Base-by-base conservation (phyloP, 1,284 basidiomycete species). In the Ceratobasidium sp. region DNA sequence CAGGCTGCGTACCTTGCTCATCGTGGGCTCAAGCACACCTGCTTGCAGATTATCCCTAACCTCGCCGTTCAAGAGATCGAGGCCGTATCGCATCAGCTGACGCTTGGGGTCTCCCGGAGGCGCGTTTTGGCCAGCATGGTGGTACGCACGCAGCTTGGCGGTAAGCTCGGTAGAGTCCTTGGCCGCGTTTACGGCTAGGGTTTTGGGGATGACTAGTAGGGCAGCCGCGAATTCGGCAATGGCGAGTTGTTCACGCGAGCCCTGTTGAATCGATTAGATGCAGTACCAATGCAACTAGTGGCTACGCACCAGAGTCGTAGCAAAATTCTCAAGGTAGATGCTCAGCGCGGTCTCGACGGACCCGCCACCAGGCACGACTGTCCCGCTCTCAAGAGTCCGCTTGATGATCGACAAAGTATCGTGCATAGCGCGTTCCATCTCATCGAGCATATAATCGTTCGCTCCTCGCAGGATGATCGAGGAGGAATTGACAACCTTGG, bases 281-380 rank as follows among this genome's bases (percentile, higher is more conserved):
- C 33, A 36, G 25, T 44, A 36, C 14, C 29, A n/a, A 29, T 14
- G 60, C 0, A 14, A 16, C 16, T 23, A 16, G 23, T 50, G 29
- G 11, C 0, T 30, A 81, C 87, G 77, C 76, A 95, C 93, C 76
- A 97, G 81, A 21, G 95, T 99, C 6, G 94, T 98, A 1, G 97
- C 97, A 82, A 98, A 99, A 81, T 98, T 99, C 79, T 99, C 97
- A 68, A 99, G 82, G 79, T 99, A 99, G 77, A 99, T 97, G 78
- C 92, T 95, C 67, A 98, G 82, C 2, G 97, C 97, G 30, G 93
- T 92, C 80, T 99, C 97, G 19, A 98, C 96, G 1, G 97, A 95
- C 68, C 97, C 97, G 69, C 97, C 97, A 71, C 97, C 97, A 2
- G 97, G 95, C 16, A 99, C 96, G 23, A 99, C 95, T 14, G 89